phyloP scores from a whole-genome alignment of 176 grass and related monocot species.

The Puccinellia tenuiflora region DNA sequence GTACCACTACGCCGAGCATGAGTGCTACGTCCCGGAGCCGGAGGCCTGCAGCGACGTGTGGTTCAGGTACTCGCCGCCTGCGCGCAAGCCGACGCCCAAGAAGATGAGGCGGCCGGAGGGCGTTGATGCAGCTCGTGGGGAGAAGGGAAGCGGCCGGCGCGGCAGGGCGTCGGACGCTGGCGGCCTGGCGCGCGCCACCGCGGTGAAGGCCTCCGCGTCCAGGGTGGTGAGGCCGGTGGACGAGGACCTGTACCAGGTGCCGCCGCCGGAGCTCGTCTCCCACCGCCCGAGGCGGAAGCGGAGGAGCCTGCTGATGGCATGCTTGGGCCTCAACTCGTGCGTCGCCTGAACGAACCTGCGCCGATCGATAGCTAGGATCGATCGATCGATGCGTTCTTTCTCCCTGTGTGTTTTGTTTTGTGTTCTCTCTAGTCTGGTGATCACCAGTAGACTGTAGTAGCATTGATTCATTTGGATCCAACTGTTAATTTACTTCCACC shows the following conservation, averaged over 20 bases:
- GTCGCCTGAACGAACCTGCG: not conserved
- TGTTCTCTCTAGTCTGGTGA: too few relatives aligned
- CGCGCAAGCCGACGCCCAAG: constrained; percentile 10
- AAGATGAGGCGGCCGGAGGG: not conserved
- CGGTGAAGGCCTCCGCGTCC: not conserved
- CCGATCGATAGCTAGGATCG: too few relatives aligned
- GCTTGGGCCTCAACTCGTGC: constrained; percentile 30
- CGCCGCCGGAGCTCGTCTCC: not conserved
- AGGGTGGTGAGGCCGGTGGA: constrained; percentile 29
- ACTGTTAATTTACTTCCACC: too few relatives aligned
- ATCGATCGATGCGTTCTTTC: too few relatives aligned
- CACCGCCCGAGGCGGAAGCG: not conserved
- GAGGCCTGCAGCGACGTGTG: constrained; percentile 30
- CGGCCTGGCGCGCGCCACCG: too few relatives aligned
- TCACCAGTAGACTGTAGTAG: too few relatives aligned
- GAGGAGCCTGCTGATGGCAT: constrained; percentile 24
- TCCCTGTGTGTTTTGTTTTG: too few relatives aligned
- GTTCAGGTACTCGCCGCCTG: constrained; percentile 28
- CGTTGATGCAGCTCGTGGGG: too few relatives aligned
- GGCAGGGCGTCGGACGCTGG: too few relatives aligned
- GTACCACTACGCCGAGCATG: not conserved
- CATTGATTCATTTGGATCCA: too few relatives aligned
- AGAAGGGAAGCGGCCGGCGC: not conserved
- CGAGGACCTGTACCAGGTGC: constrained; percentile 38
- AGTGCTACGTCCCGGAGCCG: not conserved